Percentiles rank a stretch among this genome's conserved stretches.
phyloP scores from a whole-genome alignment of 2,329 filamentous ascomycete species.

The Sphaceloma murrayae region DNA sequence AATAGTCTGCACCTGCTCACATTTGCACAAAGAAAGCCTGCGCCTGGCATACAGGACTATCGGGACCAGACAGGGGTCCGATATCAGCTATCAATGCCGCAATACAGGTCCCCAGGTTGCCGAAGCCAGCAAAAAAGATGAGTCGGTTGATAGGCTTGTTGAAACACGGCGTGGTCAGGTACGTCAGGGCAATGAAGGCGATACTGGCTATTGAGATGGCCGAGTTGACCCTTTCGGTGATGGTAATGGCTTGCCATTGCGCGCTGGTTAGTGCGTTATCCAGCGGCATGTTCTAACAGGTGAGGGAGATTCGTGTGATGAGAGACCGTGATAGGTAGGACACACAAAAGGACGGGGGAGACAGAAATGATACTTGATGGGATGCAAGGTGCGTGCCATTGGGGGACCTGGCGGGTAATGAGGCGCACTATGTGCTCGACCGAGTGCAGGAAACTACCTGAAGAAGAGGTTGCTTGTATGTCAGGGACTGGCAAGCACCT shows the following conservation, averaged over 20 bases:
- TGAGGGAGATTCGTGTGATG: neutral
- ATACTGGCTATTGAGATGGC: conserved; percentile 13
- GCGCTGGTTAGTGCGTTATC: neutral
- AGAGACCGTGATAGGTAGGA: conserved; percentile 1
- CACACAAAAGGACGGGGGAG: too few relatives aligned
- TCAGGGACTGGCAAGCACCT: too few relatives aligned
- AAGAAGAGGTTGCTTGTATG: too few relatives aligned
- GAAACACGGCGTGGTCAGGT: conserved; percentile 10
- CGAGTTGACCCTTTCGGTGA: conserved; percentile 15
- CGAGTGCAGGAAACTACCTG: too few relatives aligned
- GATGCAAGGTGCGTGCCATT: too few relatives aligned
- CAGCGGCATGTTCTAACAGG: too few relatives aligned
- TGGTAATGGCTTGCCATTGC: conserved; percentile 14
- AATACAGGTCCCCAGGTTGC: conserved; percentile 16
- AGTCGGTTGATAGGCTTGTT: conserved; percentile 17
- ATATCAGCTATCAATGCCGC: conserved; percentile 14
- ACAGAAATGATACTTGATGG: too few relatives aligned
- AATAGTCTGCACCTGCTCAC: too few relatives aligned
- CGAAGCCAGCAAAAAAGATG: conserved; percentile 16
- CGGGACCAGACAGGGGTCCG: conserved; percentile 9
- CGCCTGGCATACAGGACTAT: conserved; percentile 14
- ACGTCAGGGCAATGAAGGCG: conserved; percentile 15
- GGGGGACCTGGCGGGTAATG: too few relatives aligned
- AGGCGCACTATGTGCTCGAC: too few relatives aligned
- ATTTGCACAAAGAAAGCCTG: conserved; percentile 17